These are phyloP conservation scores for Ophiostoma perfectum DNA, from an alignment of 2,329 filamentous ascomycete species.

Conservation along the genomic window DNA sequence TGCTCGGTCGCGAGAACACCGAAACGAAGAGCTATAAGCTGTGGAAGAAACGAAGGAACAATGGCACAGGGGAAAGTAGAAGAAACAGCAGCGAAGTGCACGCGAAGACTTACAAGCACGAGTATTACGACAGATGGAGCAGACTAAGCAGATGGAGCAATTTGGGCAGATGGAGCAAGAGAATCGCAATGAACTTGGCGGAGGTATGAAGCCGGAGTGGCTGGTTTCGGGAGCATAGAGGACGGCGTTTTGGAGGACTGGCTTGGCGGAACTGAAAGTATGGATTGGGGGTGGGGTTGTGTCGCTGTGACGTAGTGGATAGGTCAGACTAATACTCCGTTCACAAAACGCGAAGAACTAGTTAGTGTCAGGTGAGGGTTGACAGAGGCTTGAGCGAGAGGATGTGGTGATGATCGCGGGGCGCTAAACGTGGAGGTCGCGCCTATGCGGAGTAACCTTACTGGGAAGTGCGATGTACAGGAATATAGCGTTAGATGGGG, in stretches of 20 bases:
- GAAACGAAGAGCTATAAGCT: neutral
- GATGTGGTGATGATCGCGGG: no score
- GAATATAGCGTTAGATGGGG: neutral
- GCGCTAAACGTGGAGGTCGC: neutral
- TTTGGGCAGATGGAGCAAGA: neutral
- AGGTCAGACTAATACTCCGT: no score
- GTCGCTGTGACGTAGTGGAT: conserved; percentile 1
- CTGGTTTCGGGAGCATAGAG: conserved; percentile 18
- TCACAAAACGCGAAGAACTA: no score
- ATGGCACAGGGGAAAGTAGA: neutral
- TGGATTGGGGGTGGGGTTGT: neutral
- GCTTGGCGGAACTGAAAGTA: conserved; percentile 6
- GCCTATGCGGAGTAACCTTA: neutral
- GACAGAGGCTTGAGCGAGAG: neutral
- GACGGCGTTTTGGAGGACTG: neutral
- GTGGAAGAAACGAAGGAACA: neutral
- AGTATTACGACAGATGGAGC: neutral
- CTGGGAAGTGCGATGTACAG: neutral
- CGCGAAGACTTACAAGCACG: no score
- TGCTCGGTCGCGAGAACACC: conserved; percentile 2
- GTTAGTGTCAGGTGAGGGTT: neutral
- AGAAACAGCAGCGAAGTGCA: neutral
- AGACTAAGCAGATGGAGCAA: neutral
- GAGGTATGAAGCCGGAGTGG: conserved; percentile 19
- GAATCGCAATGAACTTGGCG: conserved; percentile 1